Conservation (phyloP, 2,329 filamentous ascomycete species). For the Aspergillus latus region DNA sequence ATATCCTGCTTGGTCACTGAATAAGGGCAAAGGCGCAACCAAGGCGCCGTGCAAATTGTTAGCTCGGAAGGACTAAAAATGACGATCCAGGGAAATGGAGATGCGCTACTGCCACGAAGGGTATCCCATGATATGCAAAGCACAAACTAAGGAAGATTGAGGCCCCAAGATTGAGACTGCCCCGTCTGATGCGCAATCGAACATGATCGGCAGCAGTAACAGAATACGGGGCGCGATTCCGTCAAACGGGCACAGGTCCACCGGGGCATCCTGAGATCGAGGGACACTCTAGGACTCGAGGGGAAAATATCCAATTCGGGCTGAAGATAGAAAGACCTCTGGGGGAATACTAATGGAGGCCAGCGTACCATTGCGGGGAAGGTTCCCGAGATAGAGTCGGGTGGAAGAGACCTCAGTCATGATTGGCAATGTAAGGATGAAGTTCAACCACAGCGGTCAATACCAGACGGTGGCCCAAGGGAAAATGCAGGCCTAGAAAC, state of each 20-base stretch:
- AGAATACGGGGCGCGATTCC: slow-evolving; percentile 9
- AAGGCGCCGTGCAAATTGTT: slow-evolving; percentile 32
- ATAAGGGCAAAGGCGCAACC: slow-evolving; percentile 30
- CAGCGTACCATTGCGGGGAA: slow-evolving; percentile 86
- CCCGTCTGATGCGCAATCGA: slow-evolving; percentile 4
- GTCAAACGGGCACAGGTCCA: slow-evolving; percentile 19
- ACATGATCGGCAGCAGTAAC: slow-evolving; percentile 4
- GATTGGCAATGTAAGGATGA: slow-evolving; percentile 22
- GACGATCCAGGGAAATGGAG: slow-evolving; percentile 24
- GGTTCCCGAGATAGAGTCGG: slow-evolving; percentile 94
- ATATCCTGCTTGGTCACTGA: slow-evolving; percentile 95
- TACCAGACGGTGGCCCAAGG: slow-evolving; percentile 8
- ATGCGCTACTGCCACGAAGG: slow-evolving; percentile 21
- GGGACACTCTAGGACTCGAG: slow-evolving; percentile 11
- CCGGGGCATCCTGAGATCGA: slow-evolving; percentile 17
- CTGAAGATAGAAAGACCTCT: slow-evolving; percentile 23
- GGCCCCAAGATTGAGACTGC: neutral
- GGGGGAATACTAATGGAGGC: slow-evolving; percentile 32
- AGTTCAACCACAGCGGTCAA: slow-evolving; percentile 2
- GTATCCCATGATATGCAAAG: slow-evolving; percentile 10
- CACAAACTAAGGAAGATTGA: slow-evolving; percentile 13
- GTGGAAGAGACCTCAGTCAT: slow-evolving; percentile 92
- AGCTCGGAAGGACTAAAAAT: slow-evolving; percentile 27
- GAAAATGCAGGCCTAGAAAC: slow-evolving; percentile 5
- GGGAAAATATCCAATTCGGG: slow-evolving; percentile 22